Evolutionary conservation across 441 rosid species (phyloP), one percentile per base, ranked within the genome.

Genomic region (Erodium moschatum): DNA sequence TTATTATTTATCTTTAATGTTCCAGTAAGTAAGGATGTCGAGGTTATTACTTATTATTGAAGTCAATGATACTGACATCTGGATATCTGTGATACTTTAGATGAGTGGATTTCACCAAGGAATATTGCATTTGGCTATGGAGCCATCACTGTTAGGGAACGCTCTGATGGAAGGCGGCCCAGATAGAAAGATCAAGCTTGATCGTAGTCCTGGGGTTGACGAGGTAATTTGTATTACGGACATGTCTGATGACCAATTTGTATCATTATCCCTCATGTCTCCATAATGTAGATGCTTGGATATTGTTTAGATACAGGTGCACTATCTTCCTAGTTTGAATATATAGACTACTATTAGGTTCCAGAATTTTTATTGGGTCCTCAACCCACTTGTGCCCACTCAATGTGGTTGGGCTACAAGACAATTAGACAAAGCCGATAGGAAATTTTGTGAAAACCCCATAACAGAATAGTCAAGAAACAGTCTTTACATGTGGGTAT

Each of bases 161-260:
- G 96, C 97, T 70, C 76, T 93, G 78, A 86, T 89, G 91, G 92
- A 82, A 79, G 89, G 92, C 73, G 98, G 98, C 67, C 96, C 97
- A 66, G 85, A 93, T 78, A 87, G 97, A 81, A 89, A 83, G 64
- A 89, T 91, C 78, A 85, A 89, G 77, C 97, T 93, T 77, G 96
- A 93, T 75, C 81, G 84, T 78, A 88, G 86, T 72, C 89, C 97
- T 35, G 96, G 97, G 62, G 77, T 82, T 70, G 96, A 93, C 78
- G 98, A 91, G 97, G 98, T 93, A 77, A 79, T 62, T 48, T 54
- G 29, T 68, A 31, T 13, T 46, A 9, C 29, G 21, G 27, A 44
- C 11, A 24, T 13, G 5, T 63, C 33, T 19, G 6, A n/a, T 33
- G 38, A 33, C 38, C 38, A 33, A 3, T 33, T 33, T 33, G 42